Evolutionary conservation across 495 filamentous ascomycete species (phyloP).

Genomic region (Neurospora tetraspora): DNA sequence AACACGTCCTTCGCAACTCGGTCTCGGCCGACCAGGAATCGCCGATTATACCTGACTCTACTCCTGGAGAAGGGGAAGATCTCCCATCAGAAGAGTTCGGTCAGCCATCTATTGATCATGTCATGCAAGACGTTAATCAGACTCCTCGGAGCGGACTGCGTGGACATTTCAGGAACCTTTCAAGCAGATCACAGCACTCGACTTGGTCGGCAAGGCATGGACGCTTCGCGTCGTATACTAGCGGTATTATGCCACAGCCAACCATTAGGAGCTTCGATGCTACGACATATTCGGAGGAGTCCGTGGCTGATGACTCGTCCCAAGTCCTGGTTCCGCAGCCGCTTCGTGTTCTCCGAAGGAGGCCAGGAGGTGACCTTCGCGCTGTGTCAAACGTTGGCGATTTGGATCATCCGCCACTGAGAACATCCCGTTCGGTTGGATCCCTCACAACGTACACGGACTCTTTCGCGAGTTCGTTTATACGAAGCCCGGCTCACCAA

Average conservation of each 20-base stretch:
- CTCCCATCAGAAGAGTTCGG: constrained; percentile 21
- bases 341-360: constrained; percentile 63
- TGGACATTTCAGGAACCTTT: constrained; percentile 28
- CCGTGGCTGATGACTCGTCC: constrained; percentile 17
- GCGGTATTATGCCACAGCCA: constrained; percentile 50
- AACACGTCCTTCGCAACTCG: constrained; percentile 24
- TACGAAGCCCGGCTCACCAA: constrained; percentile 24
- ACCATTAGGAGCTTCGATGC: constrained; percentile 52
- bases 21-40: constrained; percentile 25
- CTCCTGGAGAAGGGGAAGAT: constrained; percentile 16
- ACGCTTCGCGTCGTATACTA: constrained; percentile 60
- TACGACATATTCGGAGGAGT: constrained; percentile 42
- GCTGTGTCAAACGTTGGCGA: constrained; percentile 68
- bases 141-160: constrained; percentile 27
- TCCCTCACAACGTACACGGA: constrained; percentile 61
- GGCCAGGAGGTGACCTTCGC: constrained; percentile 82
- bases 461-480: constrained; percentile 54
- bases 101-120: constrained; percentile 24
- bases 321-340: constrained; percentile 34
- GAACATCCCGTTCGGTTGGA: constrained; percentile 58
- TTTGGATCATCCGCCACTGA: constrained; percentile 39
- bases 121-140: constrained; percentile 12
- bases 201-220: constrained; percentile 28
- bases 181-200: constrained; percentile 29
- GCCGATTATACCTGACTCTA: constrained; percentile 30